Conservation (phyloP, 2,329 filamentous ascomycete genomes). For the Colletotrichum scovillei region DNA sequence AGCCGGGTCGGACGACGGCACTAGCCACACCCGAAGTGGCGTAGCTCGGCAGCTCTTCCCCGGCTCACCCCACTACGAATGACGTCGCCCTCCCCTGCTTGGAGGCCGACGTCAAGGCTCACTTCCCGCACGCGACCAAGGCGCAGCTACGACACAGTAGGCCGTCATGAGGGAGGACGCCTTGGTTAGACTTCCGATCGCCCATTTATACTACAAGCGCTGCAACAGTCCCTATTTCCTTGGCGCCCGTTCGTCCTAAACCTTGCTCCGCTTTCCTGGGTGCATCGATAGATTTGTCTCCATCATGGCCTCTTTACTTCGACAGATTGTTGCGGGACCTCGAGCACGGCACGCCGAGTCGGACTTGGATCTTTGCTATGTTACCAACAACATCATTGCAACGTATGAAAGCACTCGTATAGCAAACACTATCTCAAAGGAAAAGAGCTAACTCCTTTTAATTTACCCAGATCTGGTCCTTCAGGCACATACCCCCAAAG, state of each 20-base stretch:
- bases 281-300: constrained; percentile 6
- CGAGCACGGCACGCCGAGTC: constrained; percentile 87
- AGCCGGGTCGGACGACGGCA: not conserved
- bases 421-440: constrained; percentile 44
- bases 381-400: constrained; percentile 81
- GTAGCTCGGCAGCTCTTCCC: constrained; percentile 10
- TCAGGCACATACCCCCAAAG: constrained; percentile 89
- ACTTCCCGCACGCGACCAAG: constrained; percentile 27
- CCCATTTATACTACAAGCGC: constrained; percentile 21
- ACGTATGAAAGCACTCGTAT: constrained; percentile 56
- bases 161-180: constrained; percentile 20
- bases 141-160: constrained; percentile 4
- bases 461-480: constrained; percentile 80
- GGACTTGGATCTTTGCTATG: constrained; percentile 93
- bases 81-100: constrained; percentile 20
- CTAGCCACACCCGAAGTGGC: constrained; percentile 34
- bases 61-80: constrained; percentile 29
- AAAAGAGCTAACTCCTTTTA: not conserved
- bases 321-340: constrained; percentile 91
- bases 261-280: constrained; percentile 26
- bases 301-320: constrained; percentile 79
- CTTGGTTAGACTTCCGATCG: not conserved
- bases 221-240: constrained; percentile 13
- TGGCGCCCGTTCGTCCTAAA: constrained; percentile 10
- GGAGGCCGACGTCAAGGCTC: constrained; percentile 28